phyloP scores from a whole-genome alignment of 148 eudicot species.

The Tetragonia tetragonoides region DNA sequence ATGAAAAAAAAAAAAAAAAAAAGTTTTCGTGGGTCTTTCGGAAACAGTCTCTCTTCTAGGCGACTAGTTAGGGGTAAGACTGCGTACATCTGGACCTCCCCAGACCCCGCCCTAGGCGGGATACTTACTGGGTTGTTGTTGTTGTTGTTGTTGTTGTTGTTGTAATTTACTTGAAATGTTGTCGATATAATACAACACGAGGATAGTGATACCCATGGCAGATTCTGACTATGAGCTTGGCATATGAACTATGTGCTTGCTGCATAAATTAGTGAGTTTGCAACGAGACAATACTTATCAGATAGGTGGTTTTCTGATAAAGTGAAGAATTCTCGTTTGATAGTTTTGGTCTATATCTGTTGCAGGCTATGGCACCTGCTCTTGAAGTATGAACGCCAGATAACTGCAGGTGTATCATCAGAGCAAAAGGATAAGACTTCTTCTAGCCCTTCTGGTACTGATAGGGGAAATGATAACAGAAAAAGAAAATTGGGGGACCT shows the following conservation, averaged over 20 bases:
- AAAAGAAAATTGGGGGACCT: background rate
- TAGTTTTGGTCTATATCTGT: background rate
- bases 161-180: background rate
- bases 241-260: conserved; percentile 8
- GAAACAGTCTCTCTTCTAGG: no score
- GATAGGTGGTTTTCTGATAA: background rate
- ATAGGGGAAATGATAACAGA: background rate
- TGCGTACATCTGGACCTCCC: no score
- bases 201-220: background rate
- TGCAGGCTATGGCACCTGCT: conserved; percentile 47
- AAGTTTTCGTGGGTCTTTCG: no score
- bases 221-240: background rate
- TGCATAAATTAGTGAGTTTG: background rate
- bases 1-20: no score
- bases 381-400: conserved; percentile 23
- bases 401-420: conserved; percentile 11
- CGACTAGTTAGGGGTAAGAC: no score
- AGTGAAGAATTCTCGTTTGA: background rate
- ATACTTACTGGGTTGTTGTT: no score
- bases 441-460: background rate
- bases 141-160: no score
- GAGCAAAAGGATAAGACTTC: conserved; percentile 11
- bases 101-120: no score
- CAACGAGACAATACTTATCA: background rate
- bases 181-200: background rate